Base-by-base conservation (phyloP, 2,329 filamentous ascomycete genomes). In the Taxawa tesnikishii region DNA sequence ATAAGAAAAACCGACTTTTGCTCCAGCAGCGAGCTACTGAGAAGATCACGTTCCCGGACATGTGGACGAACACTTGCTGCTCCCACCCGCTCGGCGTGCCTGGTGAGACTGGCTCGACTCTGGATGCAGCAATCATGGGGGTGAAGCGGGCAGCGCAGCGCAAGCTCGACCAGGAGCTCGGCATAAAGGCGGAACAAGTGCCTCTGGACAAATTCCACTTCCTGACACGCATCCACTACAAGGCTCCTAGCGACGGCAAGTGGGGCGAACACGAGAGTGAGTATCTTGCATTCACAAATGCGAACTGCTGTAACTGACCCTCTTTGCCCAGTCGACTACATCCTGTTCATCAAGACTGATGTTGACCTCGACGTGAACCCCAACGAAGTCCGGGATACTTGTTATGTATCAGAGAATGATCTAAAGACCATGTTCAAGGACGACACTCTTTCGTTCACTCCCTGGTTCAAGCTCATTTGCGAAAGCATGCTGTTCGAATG, bases 21-120 rank as follows among this genome's bases (percentile, higher is more conserved):
- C 75, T 98, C 31, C 90, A 98, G 63, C 90, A 96, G 67, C 82
- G 90, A 45, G 90, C 90, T 16, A 67, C 77, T 25, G 88, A 96
- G 65, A 98, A 98, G 68, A 98, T 98, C 54, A 98, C 90, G 5
- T 98, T 98, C 63, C 88, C 90, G n/a, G 84, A 94, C 55, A 87
- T 94, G 79, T 98, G 90, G 90, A 98, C 90, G 42, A 98, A 98
- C 63, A 98, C 90, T 18, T 98, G 90, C 71, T 98, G 90, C 68
- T 98, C 90, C 24, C 90, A 98, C 60, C 90, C 90, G 4, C 71
- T 98, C 39, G 83, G 83, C 34, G 81, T 94, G 44, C 82, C 90
- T 6, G 79, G 80, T 43, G 90, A 98, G 73, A 93, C 84, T 15
- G 90, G 90, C 41, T 72, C 76, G 18, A 80, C 79, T 44, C 68